Base-by-base conservation (phyloP, 2,329 filamentous ascomycete species). In the Clarireedia paspali region DNA sequence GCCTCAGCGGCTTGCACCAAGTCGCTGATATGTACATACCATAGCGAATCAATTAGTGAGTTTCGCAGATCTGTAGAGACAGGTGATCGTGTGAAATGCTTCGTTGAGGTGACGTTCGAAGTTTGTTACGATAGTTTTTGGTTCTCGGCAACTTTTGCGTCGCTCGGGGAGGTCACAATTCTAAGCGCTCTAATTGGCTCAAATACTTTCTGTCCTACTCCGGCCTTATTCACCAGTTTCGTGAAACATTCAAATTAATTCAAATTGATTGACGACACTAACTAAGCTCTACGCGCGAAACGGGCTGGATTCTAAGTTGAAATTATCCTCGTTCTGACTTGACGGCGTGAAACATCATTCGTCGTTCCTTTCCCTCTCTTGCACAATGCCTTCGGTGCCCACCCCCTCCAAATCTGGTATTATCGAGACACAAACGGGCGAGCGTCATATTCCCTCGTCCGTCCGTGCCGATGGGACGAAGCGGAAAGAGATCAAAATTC, bases 401-500 rank as follows among this genome's bases (percentile, higher is more conserved):
- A 68, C 70, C 59, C 74, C 80, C 40, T 77, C 81, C 56, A 84
- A 80, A 50, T 77, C 89, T 42, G 88, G 88, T 63, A 92, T 92
- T 68, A 86, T 86, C 52, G 85, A 91, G 69, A 81, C 84, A 50
- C 70, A 72, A 60, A 88, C 83, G 63, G 95, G 94, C 68, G 83
- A 91, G 68, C 88, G 91, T 46, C 86, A 91, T 65, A 97, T 99
- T 57, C 94, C 94, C 26, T 82, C 91, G 45, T 97, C 92, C 0
- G 76, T 83, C 45, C 87, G 95, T 54, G 75, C 94, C 24, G 94
- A 99, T 69, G 94, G 94, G 57, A 90, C 87, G 50, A 89, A 89
- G n/a, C 84, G 94, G 56, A 95, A 89, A 68, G 92, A 96, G 67
- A 97, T 97, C 69, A 89, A 89, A 68, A 90, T 99, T 59, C 84